phyloP scores from a whole-genome alignment of 768 basidiomycete genomes.

The Trametes cinnabarina region DNA sequence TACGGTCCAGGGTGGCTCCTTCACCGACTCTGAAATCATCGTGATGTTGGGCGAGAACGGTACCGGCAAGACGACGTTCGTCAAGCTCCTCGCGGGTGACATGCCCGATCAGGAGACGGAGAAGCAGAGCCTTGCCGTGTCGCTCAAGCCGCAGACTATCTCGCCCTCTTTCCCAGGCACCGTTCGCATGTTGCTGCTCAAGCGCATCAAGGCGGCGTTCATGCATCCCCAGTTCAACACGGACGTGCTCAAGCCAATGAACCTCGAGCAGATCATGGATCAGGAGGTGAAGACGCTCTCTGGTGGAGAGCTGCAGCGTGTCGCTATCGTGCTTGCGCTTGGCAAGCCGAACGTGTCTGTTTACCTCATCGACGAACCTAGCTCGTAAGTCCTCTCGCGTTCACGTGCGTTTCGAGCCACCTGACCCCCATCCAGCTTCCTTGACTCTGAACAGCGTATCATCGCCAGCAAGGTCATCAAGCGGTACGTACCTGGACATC shows the following conservation, averaged over 20 bases:
- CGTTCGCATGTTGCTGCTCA: constrained; percentile 92
- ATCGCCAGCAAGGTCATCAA: constrained; percentile 98
- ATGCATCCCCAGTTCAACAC: constrained; percentile 99
- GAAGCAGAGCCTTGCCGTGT: constrained; percentile 81
- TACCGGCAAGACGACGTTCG: constrained; percentile 98
- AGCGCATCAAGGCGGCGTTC: constrained; percentile 92
- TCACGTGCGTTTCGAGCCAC: neutral
- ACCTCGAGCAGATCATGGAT: constrained; percentile 89
- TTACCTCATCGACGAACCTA: constrained; percentile 95
- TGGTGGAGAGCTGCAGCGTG: constrained; percentile 96
- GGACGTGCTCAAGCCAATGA: constrained; percentile 98
- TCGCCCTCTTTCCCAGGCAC: constrained; percentile 96
- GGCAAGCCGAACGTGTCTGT: constrained; percentile 85
- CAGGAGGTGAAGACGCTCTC: constrained; percentile 98
- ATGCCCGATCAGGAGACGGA: constrained; percentile 82
- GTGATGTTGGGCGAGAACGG: constrained; percentile 99
- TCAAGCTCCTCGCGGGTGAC: constrained; percentile 92
- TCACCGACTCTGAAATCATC: constrained; percentile 99
- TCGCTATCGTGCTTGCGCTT: constrained; percentile 91
- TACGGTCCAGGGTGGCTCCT: constrained; percentile 83
- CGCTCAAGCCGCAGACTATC: constrained; percentile 97
- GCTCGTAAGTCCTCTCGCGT: constrained; percentile 44
- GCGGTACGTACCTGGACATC: constrained; percentile 44
- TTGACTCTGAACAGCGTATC: constrained; percentile 99
- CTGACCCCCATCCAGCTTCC: constrained; percentile 54